Conservation (phyloP, 768 basidiomycete species). For the Kwoniella dejecticola region DNA sequence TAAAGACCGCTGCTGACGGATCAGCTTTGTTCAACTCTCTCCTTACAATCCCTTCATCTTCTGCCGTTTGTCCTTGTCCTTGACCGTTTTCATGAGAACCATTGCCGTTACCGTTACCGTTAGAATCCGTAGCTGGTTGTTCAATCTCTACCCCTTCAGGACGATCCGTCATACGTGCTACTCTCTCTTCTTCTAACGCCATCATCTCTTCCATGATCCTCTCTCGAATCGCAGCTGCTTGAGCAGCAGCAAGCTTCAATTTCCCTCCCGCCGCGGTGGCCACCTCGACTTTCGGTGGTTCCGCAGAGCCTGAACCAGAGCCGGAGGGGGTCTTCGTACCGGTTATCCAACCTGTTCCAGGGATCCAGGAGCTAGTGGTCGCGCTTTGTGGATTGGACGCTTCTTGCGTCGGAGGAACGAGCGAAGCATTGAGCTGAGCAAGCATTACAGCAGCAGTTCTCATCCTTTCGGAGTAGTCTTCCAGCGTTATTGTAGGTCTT, state of each 20-base stretch:
- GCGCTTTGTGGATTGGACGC: not conserved
- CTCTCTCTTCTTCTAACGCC: constrained; percentile 90
- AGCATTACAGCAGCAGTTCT: constrained; percentile 98
- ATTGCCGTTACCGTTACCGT: not conserved
- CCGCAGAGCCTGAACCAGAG: constrained; percentile 8
- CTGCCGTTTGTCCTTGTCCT: constrained; percentile 15
- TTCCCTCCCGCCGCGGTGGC: constrained; percentile 63
- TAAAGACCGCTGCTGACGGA: constrained; percentile 90
- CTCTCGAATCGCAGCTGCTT: constrained; percentile 87
- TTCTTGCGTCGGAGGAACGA: constrained; percentile 46
- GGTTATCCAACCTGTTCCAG: constrained; percentile 63
- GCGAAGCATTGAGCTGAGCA: constrained; percentile 80
- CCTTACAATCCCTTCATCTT: constrained; percentile 83
- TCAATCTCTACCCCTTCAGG: constrained; percentile 47
- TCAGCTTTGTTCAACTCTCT: constrained; percentile 91
- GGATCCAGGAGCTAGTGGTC: constrained; percentile 59
- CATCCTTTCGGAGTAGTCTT: constrained; percentile 99
- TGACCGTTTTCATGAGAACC: not conserved
- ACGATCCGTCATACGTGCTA: constrained; percentile 75
- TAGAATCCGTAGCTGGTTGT: constrained; percentile 4
- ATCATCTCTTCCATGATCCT: constrained; percentile 99
- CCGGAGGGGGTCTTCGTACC: constrained; percentile 21
- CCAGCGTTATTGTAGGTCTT: constrained; percentile 67
- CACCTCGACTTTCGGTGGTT: not conserved
- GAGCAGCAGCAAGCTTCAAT: constrained; percentile 66